Evolutionary conservation across 345 rosid genomes (phyloP).

Genomic region (Carallia brachiata): DNA sequence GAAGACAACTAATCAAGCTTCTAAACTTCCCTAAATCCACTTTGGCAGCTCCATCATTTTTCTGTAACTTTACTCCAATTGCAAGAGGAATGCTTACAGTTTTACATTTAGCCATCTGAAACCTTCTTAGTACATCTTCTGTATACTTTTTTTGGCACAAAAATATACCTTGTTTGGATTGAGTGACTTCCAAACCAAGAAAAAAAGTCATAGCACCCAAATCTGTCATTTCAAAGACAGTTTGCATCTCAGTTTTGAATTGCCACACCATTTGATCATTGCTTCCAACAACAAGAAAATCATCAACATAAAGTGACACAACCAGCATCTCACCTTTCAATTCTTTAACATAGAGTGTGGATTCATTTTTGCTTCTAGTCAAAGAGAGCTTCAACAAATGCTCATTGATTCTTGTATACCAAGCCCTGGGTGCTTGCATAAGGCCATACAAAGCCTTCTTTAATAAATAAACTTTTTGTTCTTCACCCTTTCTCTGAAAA

Average conservation of each 20-base stretch:
- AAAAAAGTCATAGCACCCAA: neutral
- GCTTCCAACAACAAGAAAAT: neutral
- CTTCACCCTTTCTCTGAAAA: neutral
- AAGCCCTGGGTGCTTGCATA: neutral
- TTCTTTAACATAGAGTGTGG: neutral
- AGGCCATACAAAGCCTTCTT: neutral
- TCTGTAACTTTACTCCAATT: neutral
- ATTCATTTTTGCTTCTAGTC: neutral
- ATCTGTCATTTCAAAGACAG: neutral
- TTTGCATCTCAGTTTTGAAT: neutral
- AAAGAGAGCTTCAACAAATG: neutral
- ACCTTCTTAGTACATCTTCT: neutral
- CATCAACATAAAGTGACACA: neutral
- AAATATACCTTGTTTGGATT: too few relatives aligned
- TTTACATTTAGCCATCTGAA: neutral
- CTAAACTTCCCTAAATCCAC: too few relatives aligned
- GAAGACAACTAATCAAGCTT: neutral
- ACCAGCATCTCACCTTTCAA: neutral
- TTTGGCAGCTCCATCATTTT: neutral
- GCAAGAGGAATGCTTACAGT: neutral
- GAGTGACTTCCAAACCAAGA: too few relatives aligned
- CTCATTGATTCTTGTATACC: neutral
- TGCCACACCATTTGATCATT: neutral
- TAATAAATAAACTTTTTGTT: neutral
- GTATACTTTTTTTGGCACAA: too few relatives aligned